Base-by-base conservation (phyloP, 176 grass and related monocot species). In the Triticum monococcum region DNA sequence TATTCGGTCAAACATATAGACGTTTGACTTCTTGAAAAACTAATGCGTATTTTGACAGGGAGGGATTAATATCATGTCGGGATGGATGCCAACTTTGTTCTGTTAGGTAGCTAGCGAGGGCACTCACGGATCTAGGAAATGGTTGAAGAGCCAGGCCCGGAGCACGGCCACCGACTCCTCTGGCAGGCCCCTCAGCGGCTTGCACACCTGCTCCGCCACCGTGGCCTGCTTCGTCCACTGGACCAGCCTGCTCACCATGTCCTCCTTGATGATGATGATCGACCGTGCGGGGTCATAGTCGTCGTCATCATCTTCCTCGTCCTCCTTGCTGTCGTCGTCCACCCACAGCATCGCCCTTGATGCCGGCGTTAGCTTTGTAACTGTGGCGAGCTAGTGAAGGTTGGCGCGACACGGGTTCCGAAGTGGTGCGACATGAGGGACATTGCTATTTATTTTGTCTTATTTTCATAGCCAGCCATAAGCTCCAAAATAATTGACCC, bases 351-450 rank as follows among this genome's bases (percentile, higher is more conserved):
- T n/a, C n/a, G n/a, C n/a, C n/a, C n/a, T n/a, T n/a, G n/a, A n/a
- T n/a, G n/a, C n/a, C n/a, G n/a, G n/a, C n/a, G n/a, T n/a, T n/a
- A n/a, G n/a, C n/a, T n/a, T n/a, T 14, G 43, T 57, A 16, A 24
- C 33, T 56, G 89, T 31, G 64, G 64, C 64, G 68, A 91, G 89
- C 76, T 79, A 80, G 75, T 68, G 76, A 71, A 98, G 84, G 78
- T 96, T 98, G 50, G 41, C 82, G 89, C n/a, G n/a, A n/a, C n/a
- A n/a, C n/a, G n/a, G n/a, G n/a, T n/a, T n/a, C n/a, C n/a, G n/a
- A n/a, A n/a, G n/a, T n/a, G n/a, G n/a, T n/a, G n/a, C 33, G 92
- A 88, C 96, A 95, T 96, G 81, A 98, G 90, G 4, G 86, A 83
- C 77, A n/a, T n/a, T n/a, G n/a, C n/a, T n/a, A n/a, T n/a, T n/a